Evolutionary conservation across 2,329 filamentous ascomycete genomes (phyloP).

Genomic region (Conoideocrella luteorostrata): DNA sequence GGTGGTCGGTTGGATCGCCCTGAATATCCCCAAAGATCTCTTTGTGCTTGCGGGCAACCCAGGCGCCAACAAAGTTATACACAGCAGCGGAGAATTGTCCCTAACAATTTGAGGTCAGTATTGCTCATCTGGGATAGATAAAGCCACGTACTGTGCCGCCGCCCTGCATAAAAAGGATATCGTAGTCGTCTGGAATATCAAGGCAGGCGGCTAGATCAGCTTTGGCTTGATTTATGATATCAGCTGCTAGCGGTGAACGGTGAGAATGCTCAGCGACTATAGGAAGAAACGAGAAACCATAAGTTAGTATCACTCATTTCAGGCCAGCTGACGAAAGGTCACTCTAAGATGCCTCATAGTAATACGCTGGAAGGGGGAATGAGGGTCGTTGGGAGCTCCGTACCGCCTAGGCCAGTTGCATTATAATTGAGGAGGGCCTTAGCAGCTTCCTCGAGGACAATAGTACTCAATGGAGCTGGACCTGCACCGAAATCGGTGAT

Average conservation of each 20-base stretch:
- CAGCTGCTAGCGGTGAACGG: slow-evolving; percentile 69
- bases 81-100: slow-evolving; percentile 79
- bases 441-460: slow-evolving; percentile 71
- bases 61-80: slow-evolving; percentile 78
- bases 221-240: slow-evolving; percentile 75
- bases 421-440: slow-evolving; percentile 76
- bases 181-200: slow-evolving; percentile 79
- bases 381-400: neutral
- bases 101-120: slow-evolving; percentile 15
- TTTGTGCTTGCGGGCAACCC: slow-evolving; percentile 65
- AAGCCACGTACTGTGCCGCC: slow-evolving; percentile 51
- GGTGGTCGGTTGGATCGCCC: slow-evolving; percentile 38
- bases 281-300: neutral
- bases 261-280: slow-evolving; percentile 79
- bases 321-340: neutral
- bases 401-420: slow-evolving; percentile 65
- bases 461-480: slow-evolving; percentile 77
- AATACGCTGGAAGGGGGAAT: neutral
- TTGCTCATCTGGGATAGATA: neutral
- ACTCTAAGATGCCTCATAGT: too few relatives aligned
- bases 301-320: slow-evolving; percentile 1
- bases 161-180: slow-evolving; percentile 81
- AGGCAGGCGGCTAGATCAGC: slow-evolving; percentile 66
- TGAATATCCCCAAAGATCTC: slow-evolving; percentile 52
- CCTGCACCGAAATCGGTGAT: slow-evolving; percentile 87